phyloP scores from a whole-genome alignment of 2,329 filamentous ascomycete genomes.

The Orbilia quercus region DNA sequence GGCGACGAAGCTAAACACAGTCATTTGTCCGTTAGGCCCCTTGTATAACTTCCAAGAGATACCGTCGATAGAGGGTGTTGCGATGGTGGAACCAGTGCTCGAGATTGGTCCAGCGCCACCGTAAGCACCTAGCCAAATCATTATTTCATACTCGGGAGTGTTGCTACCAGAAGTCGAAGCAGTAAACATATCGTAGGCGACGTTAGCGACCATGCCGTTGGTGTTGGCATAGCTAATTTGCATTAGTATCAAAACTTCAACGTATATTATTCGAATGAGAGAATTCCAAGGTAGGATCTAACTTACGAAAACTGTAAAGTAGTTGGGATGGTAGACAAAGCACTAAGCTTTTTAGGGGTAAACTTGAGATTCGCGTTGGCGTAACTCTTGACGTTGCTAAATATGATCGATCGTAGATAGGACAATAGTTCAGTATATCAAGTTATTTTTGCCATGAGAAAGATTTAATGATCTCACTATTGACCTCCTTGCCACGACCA shows the following conservation, averaged over 20 bases:
- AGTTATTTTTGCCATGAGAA: too few relatives aligned
- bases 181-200: slow-evolving; percentile 74
- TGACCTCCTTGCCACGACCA: slow-evolving; percentile 64
- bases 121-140: slow-evolving; percentile 73
- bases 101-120: slow-evolving; percentile 72
- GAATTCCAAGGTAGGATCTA: background rate
- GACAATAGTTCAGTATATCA: too few relatives aligned
- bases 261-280: background rate
- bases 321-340: slow-evolving; percentile 62
- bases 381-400: slow-evolving; percentile 60
- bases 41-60: slow-evolving; percentile 70
- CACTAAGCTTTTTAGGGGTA: slow-evolving; percentile 62
- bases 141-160: slow-evolving; percentile 71
- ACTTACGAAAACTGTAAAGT: slow-evolving; percentile 64
- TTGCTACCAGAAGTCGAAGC: slow-evolving; percentile 65
- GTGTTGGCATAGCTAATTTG: slow-evolving; percentile 65
- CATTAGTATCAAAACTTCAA: background rate
- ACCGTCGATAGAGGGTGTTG: slow-evolving; percentile 69
- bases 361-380: slow-evolving; percentile 60
- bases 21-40: slow-evolving; percentile 71
- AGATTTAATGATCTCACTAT: slow-evolving; percentile 59
- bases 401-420: too few relatives aligned
- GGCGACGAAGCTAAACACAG: slow-evolving; percentile 72
- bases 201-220: slow-evolving; percentile 68
- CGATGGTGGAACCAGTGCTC: slow-evolving; percentile 68